Evolutionary conservation across 148 eudicot species (phyloP), one percentile per base, ranked within the genome.

Genomic region (Oxyria digyna): DNA sequence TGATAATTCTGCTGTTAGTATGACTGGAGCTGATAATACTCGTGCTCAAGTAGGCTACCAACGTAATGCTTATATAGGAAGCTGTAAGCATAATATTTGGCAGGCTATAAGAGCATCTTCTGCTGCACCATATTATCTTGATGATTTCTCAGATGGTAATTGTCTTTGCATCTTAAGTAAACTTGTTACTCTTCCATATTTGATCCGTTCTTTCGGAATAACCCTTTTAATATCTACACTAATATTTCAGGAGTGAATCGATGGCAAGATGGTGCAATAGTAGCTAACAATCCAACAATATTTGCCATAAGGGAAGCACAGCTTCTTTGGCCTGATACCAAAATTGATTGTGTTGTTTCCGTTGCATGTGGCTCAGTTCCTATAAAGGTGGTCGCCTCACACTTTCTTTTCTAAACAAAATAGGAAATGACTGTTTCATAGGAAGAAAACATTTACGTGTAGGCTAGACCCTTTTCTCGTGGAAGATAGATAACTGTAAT

Each of bases 201-300:
- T 48, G 62, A 9, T 43, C 18, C 40, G 11, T 41, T 21, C 18
- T 63, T 23, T 33, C 18, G 24, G 49, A 29, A 38, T 71, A 38
- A 43, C 20, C 18, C 63, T 31, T 62, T 40, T 54, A 9, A 49
- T 12, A 72, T 76, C 57, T 46, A 15, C 49, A 15, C n/a, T n/a
- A 69, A 43, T 75, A 23, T 40, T 66, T 72, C 85, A 95, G 99
- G 79, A 66, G 80, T 80, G 20, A 76, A 84, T 72, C 93, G 97
- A 72, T 95, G 96, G 96, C 99, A 95, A 91, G 99, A 95, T 85
- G 99, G 99, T 72, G 99, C 99, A 49, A 91, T 95, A 77, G 96
- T 95, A 29, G 99, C 99, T 35, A 95, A 95, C 68, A 95, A 95
- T 81, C 99, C 99, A 72, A 95, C 99, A 62, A 83, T 95, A 62